phyloP scores from a whole-genome alignment of 2,329 filamentous ascomycete genomes.

The Uncinocarpus reesii region DNA sequence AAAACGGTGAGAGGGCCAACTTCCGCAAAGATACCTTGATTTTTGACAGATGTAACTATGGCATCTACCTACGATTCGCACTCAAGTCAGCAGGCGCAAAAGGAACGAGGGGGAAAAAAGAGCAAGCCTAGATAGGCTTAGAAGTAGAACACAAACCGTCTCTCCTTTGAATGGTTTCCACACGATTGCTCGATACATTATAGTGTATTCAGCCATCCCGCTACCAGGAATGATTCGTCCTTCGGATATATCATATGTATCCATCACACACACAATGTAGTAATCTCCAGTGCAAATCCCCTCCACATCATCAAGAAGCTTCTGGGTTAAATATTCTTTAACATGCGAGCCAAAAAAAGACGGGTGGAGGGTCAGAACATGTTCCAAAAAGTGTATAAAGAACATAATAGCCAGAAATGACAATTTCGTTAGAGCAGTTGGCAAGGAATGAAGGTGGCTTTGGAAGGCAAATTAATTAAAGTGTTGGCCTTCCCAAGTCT shows the following conservation, averaged over 20 bases:
- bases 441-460: too few relatives aligned
- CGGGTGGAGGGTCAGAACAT: constrained; percentile 86
- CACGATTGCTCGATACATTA: constrained; percentile 88
- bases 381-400: constrained; percentile 94
- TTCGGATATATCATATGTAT: constrained; percentile 88
- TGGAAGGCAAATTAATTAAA: too few relatives aligned
- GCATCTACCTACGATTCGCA: constrained; percentile 65
- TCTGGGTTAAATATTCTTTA: constrained; percentile 78
- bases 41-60: constrained; percentile 81
- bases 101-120: background rate
- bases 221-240: constrained; percentile 85
- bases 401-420: constrained; percentile 57
- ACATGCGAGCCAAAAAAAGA: constrained; percentile 95
- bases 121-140: background rate
- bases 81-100: background rate
- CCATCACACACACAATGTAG: constrained; percentile 97
- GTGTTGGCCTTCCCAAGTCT: too few relatives aligned
- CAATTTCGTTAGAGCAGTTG: too few relatives aligned
- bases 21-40: constrained; percentile 64
- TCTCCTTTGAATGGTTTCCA: constrained; percentile 98
- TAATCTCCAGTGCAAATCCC: constrained; percentile 91
- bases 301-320: constrained; percentile 85
- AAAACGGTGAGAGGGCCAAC: constrained; percentile 42
- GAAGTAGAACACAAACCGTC: constrained; percentile 77
- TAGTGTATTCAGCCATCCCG: constrained; percentile 86